Base-by-base conservation (phyloP, 2,329 filamentous ascomycete species). In the Xylariaceae sp. region DNA sequence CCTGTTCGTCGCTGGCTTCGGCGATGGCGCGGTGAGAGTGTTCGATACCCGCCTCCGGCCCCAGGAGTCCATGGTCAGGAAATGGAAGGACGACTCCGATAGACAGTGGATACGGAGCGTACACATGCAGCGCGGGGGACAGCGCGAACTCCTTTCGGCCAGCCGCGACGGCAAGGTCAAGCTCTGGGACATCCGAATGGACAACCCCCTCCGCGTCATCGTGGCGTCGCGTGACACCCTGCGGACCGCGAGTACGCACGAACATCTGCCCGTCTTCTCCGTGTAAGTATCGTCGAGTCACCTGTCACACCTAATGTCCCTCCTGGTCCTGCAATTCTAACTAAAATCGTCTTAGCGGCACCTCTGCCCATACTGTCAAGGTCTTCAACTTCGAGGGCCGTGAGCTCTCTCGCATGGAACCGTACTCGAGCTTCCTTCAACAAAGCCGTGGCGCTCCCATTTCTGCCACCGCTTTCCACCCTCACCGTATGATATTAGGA, bases 31-130 rank as follows among this genome's bases (percentile, higher is more conserved):
- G 1, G 83, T 98, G 30, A 79, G 92, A 36, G 88, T 96, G 4
- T 98, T 96, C 59, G 92, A 98, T 61, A 87, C 90, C 49, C 81
- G 92, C 9, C 67, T 86, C 46, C 81, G 83, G 46, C 84, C 88
- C 2, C 84, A 88, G 44, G 88, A 92, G 38, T 85, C 85, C 13
- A 96, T 97, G 89, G 84, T 96, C 39, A 87, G 85, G 64, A 89
- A 90, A 51, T 98, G 92, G 90, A 92, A 94, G 59, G 88, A 96
- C 54, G 90, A 97, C 57, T 65, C 67, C 9, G 76, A 80, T 54
- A 81, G 83, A 44, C 87, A 94, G 53, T 98, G 92, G 92, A 83
- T 98, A 61, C 89, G 88, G 54, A 92, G 87, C 51, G 88, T 95
- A 11, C 92, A 97, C 59, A 88, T 98, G 78, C 92, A 98, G 64